Conservation (phyloP, 2,329 filamentous ascomycete species). For the Ploettnerulaceae sp. region DNA sequence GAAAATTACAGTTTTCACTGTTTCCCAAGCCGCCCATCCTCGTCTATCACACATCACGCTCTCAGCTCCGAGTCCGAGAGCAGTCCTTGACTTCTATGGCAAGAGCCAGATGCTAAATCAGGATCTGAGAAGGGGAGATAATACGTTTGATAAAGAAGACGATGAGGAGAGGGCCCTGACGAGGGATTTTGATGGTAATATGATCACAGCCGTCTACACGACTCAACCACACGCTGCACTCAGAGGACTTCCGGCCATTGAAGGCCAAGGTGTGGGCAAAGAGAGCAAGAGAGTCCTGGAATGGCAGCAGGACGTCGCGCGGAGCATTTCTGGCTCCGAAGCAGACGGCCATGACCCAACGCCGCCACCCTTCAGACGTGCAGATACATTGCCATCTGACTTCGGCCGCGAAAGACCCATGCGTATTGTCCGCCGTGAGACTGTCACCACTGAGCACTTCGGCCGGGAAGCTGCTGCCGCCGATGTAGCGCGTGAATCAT, state of each 20-base stretch:
- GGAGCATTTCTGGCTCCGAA: slow-evolving; percentile 20
- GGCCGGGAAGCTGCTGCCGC: not conserved
- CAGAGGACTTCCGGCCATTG: slow-evolving; percentile 7
- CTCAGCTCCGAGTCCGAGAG: slow-evolving; percentile 58
- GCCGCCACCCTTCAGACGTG: slow-evolving; percentile 4
- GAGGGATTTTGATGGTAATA: slow-evolving; percentile 78
- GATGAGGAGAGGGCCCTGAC: slow-evolving; percentile 45
- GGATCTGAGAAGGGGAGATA: not conserved
- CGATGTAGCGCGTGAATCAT: not conserved
- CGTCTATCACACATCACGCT: slow-evolving; percentile 47
- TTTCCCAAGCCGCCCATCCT: slow-evolving; percentile 42
- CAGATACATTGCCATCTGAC: slow-evolving; percentile 8
- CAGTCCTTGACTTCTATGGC: slow-evolving; percentile 68
- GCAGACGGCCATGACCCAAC: not conserved
- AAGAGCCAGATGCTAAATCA: slow-evolving; percentile 31
- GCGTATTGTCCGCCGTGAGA: slow-evolving; percentile 16
- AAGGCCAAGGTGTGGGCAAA: slow-evolving; percentile 29
- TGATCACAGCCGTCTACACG: slow-evolving; percentile 62
- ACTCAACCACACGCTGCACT: slow-evolving; percentile 19
- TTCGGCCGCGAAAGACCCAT: slow-evolving; percentile 3
- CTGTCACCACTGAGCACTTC: slow-evolving; percentile 17
- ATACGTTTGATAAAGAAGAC: slow-evolving; percentile 12
- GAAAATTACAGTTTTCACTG: slow-evolving; percentile 33
- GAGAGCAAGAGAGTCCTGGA: slow-evolving; percentile 39
- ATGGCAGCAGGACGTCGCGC: slow-evolving; percentile 39